Evolutionary conservation across 2,329 filamentous ascomycete genomes (phyloP).

Genomic region (Cladophialophora exuberans): DNA sequence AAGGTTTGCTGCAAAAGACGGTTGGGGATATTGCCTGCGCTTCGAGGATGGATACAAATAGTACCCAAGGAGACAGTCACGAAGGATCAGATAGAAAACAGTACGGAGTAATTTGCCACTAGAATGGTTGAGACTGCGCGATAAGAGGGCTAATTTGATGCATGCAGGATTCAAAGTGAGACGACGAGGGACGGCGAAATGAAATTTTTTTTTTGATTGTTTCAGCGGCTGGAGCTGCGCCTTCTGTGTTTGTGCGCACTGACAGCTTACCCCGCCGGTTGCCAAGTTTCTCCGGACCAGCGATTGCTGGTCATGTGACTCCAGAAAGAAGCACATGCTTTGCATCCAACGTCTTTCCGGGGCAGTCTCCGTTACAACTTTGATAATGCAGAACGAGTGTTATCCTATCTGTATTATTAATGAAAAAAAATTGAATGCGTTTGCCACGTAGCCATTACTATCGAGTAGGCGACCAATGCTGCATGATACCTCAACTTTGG

Average conservation of each 20-base stretch:
- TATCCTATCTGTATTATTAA: conserved; percentile 14
- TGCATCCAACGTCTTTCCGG: neutral
- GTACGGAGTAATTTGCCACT: conserved; percentile 17
- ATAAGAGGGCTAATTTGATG: neutral
- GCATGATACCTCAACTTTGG: neutral
- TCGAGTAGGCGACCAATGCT: conserved; percentile 9
- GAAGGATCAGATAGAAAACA: neutral
- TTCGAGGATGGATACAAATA: neutral
- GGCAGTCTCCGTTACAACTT: neutral
- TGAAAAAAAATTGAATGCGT: neutral
- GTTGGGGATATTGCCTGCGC: conserved; percentile 14
- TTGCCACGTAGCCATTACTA: conserved; percentile 7
- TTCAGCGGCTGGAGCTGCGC: neutral
- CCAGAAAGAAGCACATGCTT: conserved; percentile 9
- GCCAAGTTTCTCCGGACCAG: neutral
- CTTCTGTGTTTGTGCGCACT: neutral
- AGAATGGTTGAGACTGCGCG: neutral
- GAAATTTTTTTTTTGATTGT: neutral
- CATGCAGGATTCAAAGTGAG: neutral
- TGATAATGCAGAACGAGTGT: neutral
- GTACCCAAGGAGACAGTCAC: neutral
- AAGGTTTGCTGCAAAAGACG: neutral
- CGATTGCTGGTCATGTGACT: neutral
- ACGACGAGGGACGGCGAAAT: neutral
- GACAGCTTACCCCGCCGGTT: neutral